Percentiles rank a stretch among this genome's conserved stretches.
These are phyloP conservation scores for Groenewaldozyma tartarivorans DNA, from an alignment of 805 yeast species.

Conservation along the genomic window DNA sequence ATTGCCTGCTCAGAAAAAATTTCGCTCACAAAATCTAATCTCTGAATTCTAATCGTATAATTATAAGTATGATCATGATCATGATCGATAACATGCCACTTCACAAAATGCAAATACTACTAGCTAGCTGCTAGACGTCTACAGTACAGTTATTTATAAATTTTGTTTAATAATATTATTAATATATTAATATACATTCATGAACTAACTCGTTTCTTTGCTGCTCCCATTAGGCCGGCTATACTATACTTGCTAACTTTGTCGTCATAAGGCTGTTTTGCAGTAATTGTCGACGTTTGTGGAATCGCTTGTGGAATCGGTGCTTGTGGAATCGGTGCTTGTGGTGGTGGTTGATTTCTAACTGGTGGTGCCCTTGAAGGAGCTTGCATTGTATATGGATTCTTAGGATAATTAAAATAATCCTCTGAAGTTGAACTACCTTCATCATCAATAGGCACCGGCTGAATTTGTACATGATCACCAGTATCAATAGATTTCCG, in stretches of 20 bases:
- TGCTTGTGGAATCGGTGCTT: too few relatives aligned
- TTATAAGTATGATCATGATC: too few relatives aligned
- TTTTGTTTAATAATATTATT: too few relatives aligned
- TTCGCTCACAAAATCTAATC: too few relatives aligned
- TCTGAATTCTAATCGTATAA: too few relatives aligned
- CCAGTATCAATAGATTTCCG: slow-evolving; percentile 17
- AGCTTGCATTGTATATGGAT: not conserved
- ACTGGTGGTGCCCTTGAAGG: not conserved
- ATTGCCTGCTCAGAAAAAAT: too few relatives aligned
- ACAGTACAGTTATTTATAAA: too few relatives aligned
- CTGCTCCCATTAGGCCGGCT: slow-evolving; percentile 15
- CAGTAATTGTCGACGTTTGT: not conserved
- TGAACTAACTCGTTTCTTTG: slow-evolving; percentile 8
- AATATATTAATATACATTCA: not conserved
- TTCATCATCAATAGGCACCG: slow-evolving; percentile 5
- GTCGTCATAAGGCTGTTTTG: not conserved
- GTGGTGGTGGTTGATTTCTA: not conserved
- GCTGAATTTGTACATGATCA: slow-evolving; percentile 14
- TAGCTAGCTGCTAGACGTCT: too few relatives aligned
- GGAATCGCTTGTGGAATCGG: too few relatives aligned
- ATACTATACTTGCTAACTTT: slow-evolving; percentile 16
- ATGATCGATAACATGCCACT: too few relatives aligned
- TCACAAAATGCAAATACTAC: too few relatives aligned
- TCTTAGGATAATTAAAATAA: slow-evolving; percentile 1
- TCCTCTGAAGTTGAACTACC: not conserved